Conservation (phyloP, 2,329 filamentous ascomycete species). For the Neopestalotiopsis clavispora region DNA sequence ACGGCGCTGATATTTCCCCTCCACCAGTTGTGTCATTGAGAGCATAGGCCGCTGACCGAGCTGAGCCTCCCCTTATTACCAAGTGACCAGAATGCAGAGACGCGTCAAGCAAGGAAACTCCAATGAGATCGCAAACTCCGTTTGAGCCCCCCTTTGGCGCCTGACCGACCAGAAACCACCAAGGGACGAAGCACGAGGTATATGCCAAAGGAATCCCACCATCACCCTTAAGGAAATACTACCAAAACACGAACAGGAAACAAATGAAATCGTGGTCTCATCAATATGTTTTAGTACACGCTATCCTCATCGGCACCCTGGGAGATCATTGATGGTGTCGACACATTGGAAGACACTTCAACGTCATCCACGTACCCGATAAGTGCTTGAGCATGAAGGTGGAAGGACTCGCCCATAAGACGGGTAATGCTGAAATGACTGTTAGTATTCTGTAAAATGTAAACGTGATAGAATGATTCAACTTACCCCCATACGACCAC, state of each 20-base stretch:
- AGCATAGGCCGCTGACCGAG: constrained; percentile 35
- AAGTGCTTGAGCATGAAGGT: constrained; percentile 92
- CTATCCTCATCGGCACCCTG: constrained; percentile 74
- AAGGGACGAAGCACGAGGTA: constrained; percentile 41
- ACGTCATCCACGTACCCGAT: constrained; percentile 91
- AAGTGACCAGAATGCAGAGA: constrained; percentile 39
- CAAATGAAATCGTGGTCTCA: constrained; percentile 58
- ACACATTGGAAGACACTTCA: constrained; percentile 71
- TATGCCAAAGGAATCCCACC: constrained; percentile 49
- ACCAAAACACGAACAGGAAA: constrained; percentile 19
- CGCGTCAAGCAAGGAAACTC: constrained; percentile 36
- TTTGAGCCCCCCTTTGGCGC: constrained; percentile 31
- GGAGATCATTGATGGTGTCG: constrained; percentile 74
- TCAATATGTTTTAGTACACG: constrained; percentile 64
- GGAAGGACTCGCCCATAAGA: constrained; percentile 98
- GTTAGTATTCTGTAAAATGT: constrained; percentile 53
- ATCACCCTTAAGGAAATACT: constrained; percentile 32
- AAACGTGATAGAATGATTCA: not conserved
- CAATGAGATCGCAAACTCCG: constrained; percentile 35
- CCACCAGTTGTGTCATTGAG: constrained; percentile 33
- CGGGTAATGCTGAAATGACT: constrained; percentile 65
- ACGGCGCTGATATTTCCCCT: constrained; percentile 31
- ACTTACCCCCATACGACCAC: constrained; percentile 99
- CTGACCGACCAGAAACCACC: constrained; percentile 33
- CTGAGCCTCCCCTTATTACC: constrained; percentile 33